Base-by-base conservation (phyloP, 2,329 filamentous ascomycete species). In the Penicillium paneum region DNA sequence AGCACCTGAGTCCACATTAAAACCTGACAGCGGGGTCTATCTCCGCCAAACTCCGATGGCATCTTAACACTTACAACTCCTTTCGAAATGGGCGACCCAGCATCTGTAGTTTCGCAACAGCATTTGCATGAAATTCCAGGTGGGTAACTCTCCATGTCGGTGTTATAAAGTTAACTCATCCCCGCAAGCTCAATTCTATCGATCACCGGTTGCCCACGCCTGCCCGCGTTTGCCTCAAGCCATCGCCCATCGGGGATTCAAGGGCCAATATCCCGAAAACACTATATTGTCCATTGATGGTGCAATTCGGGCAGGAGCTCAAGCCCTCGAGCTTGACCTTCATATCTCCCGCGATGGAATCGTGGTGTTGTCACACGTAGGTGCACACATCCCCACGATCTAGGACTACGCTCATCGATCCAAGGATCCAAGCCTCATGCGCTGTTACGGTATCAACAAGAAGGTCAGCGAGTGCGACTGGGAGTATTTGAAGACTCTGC, bases 271-370 rank as follows among this genome's bases (percentile, higher is more conserved):
- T 62, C 91, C 93, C 0, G 93, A 97, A 73, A 97, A 97, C 74
- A 88, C 89, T 1, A 85, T 97, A 81, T 81, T 79, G 15, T 88
- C 89, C 8, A 95, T 96, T 74, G 78, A 78, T 54, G 87, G 81
- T 28, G 92, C 91, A 1, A 81, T 93, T 2, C 77, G 84, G 31
- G 85, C 84, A 17, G 90, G 90, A 19, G 84, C 89, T 0, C 84
- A 95, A 65, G 93, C 88, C 0, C 77, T 97, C 28, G 93, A 97
- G 76, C 95, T 91, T 17, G 93, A 97, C 66, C 74, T 97, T 8
- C 92, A 95, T 70, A 74, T 97, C 32, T 87, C 90, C 13, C 84
- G 81, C 57, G 93, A 97, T 67, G 86, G 87, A 7, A 86, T 96
- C 0, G 88, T 96, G 0, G 90, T 97, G 10, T 76, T 97, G 38